Conservation (phyloP, 2,329 filamentous ascomycete genomes). For the Claviceps pusilla region DNA sequence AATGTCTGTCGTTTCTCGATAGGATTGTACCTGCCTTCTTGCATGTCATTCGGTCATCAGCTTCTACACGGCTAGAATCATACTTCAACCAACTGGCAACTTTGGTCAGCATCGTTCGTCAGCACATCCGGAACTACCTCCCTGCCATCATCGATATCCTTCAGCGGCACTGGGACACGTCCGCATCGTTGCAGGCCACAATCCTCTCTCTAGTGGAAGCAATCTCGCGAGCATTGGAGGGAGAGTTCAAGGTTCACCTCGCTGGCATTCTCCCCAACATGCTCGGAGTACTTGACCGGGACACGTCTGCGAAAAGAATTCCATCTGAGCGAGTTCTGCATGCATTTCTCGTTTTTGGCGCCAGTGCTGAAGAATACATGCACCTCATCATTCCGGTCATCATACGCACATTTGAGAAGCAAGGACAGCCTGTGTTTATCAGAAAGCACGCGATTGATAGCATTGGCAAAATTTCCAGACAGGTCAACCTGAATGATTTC, state of each 20-base stretch:
- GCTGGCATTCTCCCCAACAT: slow-evolving; percentile 81
- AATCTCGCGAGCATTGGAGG: slow-evolving; percentile 83
- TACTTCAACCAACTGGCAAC: slow-evolving; percentile 96
- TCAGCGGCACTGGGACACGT: slow-evolving; percentile 78
- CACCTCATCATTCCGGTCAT: slow-evolving; percentile 94
- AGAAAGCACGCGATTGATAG: slow-evolving; percentile 87
- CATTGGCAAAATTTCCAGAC: slow-evolving; percentile 80
- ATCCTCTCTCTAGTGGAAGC: slow-evolving; percentile 87
- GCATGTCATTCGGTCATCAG: slow-evolving; percentile 69
- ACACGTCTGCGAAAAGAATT: slow-evolving; percentile 57
- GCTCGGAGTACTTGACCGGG: slow-evolving; percentile 84
- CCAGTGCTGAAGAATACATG: slow-evolving; percentile 97
- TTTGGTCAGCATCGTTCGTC: slow-evolving; percentile 84
- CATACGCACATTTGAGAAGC: slow-evolving; percentile 84
- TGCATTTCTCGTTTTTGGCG: slow-evolving; percentile 88
- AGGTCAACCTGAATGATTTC: slow-evolving; percentile 95
- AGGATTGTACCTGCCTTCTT: slow-evolving; percentile 92
- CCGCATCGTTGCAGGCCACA: slow-evolving; percentile 69
- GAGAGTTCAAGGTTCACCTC: slow-evolving; percentile 94
- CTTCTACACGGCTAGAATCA: slow-evolving; percentile 66
- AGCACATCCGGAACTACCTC: slow-evolving; percentile 87
- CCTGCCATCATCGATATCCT: slow-evolving; percentile 75
- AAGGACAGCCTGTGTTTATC: slow-evolving; percentile 62
- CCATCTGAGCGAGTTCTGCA: slow-evolving; percentile 86
- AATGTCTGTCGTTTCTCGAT: slow-evolving; percentile 87